Base-by-base conservation (phyloP, 192 early-diverging fungal genomes). In the Mortierella hygrophila region DNA sequence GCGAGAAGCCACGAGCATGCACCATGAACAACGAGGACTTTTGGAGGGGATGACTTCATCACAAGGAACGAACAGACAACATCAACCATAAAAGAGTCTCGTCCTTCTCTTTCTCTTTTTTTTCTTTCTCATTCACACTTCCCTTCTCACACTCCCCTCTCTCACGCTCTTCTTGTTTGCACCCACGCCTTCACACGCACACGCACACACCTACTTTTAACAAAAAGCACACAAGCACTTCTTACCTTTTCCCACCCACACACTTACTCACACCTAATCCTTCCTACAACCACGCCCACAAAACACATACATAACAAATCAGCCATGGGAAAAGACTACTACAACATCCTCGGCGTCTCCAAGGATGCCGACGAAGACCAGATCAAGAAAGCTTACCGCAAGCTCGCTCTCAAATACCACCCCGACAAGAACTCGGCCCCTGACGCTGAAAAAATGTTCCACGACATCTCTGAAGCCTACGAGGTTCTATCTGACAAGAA, bases 391-490 rank as follows among this genome's bases (percentile, higher is more conserved):
- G 92, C 94, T 9, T 96, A 94, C 76, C 89, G 93, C 57, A 94
- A 93, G 77, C 89, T 92, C n/a, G 93, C 96, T 11, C 88, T 93
- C 72, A 95, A 91, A 78, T 94, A 92, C 86, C 95, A 95, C 73
- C 95, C 95, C 0, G 94, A 94, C 89, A 93, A 93, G 77, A 83
- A 86, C 85, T 68, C 73, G 21, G 85, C 63, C 21, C 77, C 77
- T 0, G 73, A 82, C 32, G 95, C 96, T 32, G 93, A 97, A 73
- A 89, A 92, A 75, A 97, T 94, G 82, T 99, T 99, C 90, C 98
- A 99, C 88, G 98, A 99, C 44, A 96, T 99, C 55, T 96, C 96
- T 54, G 97, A 99, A 90, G 98, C 99, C 8, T 99, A 97, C 84
- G 99, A 99, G 87, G 94, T 97, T 26, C 91, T 99, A 1, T 97